Conservation (phyloP, 495 filamentous ascomycete species). For the Aeminium ludgeri region DNA sequence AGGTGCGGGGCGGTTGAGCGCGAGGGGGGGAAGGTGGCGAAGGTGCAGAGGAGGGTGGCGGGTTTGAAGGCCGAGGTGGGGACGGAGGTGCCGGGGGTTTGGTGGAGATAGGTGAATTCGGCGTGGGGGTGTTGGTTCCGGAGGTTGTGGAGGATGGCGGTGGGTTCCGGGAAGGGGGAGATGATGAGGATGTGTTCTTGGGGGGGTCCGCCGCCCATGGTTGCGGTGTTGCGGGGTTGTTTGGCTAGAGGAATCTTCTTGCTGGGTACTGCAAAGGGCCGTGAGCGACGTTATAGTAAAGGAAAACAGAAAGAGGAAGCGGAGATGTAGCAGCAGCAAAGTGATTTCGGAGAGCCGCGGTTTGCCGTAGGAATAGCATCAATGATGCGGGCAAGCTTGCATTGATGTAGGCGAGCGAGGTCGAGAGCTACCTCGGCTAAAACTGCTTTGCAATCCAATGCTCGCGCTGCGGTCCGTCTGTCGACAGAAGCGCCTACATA, state of each 20-base stretch:
- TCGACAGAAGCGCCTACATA: too few species aligned
- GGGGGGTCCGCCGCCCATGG: conserved; percentile 14
- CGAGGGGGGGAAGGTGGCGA: conserved; percentile 34
- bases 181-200: conserved; percentile 30
- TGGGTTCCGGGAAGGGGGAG: conserved; percentile 29
- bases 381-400: too few species aligned
- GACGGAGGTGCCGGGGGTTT: background rate
- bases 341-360: too few species aligned
- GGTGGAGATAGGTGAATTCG: conserved; percentile 15
- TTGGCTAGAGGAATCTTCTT: background rate
- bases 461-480: too few species aligned
- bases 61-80: conserved; percentile 35
- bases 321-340: too few species aligned
- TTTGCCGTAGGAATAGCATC: too few species aligned
- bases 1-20: conserved; percentile 37
- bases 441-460: too few species aligned
- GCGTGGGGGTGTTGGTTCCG: conserved; percentile 34
- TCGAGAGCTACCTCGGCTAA: too few species aligned
- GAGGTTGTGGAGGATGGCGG: conserved; percentile 27
- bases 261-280: too few species aligned
- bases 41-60: conserved; percentile 49
- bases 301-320: too few species aligned
- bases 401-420: too few species aligned
- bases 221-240: background rate
- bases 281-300: too few species aligned